phyloP scores from a whole-genome alignment of 108 stramenopile species.

The Nitzschia putrida region DNA sequence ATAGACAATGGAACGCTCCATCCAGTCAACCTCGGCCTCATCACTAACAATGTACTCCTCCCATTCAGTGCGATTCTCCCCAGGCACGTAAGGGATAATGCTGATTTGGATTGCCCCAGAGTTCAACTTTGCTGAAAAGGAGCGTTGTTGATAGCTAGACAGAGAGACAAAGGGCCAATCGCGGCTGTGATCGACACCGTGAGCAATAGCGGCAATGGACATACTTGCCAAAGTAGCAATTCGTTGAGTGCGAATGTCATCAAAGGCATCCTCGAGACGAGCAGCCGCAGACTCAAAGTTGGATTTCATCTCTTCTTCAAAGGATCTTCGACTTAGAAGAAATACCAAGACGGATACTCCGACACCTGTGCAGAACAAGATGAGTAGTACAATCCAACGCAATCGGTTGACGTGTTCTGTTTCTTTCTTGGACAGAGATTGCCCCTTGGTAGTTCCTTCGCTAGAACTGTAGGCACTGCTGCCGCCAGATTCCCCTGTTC shows the following conservation, averaged over 20 bases:
- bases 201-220: slow-evolving; percentile 26
- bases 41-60: slow-evolving; percentile 23
- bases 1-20: slow-evolving; percentile 11
- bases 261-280: slow-evolving; percentile 21
- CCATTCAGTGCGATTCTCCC: slow-evolving; percentile 11
- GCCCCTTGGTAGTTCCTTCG: background rate
- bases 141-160: slow-evolving; percentile 25
- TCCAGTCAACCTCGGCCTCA: slow-evolving; percentile 21
- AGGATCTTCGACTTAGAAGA: background rate
- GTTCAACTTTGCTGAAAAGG: slow-evolving; percentile 3
- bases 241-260: slow-evolving; percentile 9
- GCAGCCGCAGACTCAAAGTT: slow-evolving; percentile 4
- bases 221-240: slow-evolving; percentile 19
- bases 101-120: slow-evolving; percentile 14
- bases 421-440: slow-evolving; percentile 2
- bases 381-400: slow-evolving; percentile 13
- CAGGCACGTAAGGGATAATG: slow-evolving; percentile 9
- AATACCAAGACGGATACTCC: slow-evolving; percentile 12
- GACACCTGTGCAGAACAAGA: slow-evolving; percentile 3
- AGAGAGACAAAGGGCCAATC: slow-evolving; percentile 31
- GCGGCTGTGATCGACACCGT: slow-evolving; percentile 21
- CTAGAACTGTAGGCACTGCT: too few species aligned
- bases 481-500: too few species aligned
- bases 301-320: slow-evolving; percentile 3
- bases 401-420: slow-evolving; percentile 7